Percentiles rank a stretch among this genome's conserved stretches.
Conservation (phyloP, 768 basidiomycete genomes). For the Suillus weaverae region DNA sequence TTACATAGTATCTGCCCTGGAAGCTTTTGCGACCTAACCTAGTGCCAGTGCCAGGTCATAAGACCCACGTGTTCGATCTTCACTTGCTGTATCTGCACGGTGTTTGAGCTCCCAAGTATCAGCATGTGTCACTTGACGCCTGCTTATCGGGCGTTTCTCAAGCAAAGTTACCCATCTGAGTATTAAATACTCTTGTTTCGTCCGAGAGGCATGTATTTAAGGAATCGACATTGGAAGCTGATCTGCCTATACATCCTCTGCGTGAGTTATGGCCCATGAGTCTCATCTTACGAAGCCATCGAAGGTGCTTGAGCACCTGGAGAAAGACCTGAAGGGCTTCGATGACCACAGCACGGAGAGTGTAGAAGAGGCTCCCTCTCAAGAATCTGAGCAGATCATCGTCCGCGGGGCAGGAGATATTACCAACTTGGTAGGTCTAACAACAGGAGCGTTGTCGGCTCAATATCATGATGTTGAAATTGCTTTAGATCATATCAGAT, state of each 20-base stretch:
- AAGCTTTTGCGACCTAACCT: background rate
- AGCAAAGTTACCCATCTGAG: background rate
- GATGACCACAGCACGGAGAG: conserved; percentile 2
- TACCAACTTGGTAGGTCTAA: conserved; percentile 7
- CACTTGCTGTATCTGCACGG: background rate
- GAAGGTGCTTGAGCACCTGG: background rate
- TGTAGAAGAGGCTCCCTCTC: conserved; percentile 3
- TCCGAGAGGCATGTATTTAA: background rate
- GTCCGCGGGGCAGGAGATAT: conserved; percentile 13
- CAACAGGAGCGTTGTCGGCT: background rate
- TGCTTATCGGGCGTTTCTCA: background rate
- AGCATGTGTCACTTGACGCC: background rate
- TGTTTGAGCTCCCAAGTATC: background rate
- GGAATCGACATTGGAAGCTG: background rate
- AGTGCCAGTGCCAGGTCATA: background rate
- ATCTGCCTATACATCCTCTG: background rate
- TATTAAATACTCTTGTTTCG: background rate
- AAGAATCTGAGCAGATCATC: conserved; percentile 8
- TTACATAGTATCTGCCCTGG: background rate
- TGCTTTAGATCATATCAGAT: conserved; percentile 43
- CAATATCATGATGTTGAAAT: background rate
- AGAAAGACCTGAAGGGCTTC: conserved; percentile 5
- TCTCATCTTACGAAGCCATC: background rate
- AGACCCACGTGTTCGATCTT: background rate
- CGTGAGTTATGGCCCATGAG: background rate